Percentiles rank a stretch among this genome's conserved stretches.
phyloP scores from a whole-genome alignment of 352 stramenopile species.

The Globisporangium nodosum region DNA sequence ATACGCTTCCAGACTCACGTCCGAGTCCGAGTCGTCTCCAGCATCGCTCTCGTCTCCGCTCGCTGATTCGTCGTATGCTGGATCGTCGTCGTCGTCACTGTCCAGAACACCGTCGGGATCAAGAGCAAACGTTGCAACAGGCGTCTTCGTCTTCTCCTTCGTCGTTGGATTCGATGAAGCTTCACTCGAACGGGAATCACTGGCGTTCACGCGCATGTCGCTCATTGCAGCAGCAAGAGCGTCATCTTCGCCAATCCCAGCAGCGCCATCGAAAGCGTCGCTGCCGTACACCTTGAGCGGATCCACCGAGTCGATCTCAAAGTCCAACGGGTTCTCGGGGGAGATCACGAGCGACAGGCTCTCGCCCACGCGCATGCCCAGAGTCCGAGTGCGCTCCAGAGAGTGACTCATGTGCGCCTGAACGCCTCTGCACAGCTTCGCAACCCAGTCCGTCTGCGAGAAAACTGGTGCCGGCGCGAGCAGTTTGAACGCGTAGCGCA shows the following conservation, averaged over 20 bases:
- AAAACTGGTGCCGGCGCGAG: conserved; percentile 23
- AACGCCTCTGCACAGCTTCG: conserved; percentile 65
- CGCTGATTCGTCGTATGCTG: neutral
- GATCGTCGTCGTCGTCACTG: conserved; percentile 37
- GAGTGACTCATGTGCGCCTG: conserved; percentile 72
- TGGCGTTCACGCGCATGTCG: neutral
- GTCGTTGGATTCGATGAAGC: neutral
- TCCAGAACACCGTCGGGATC: conserved; percentile 57
- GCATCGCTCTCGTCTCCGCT: conserved; percentile 17
- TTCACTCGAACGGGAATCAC: neutral
- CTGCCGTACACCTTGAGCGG: conserved; percentile 30
- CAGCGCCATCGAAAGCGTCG: conserved; percentile 17
- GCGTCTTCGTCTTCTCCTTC: conserved; percentile 5
- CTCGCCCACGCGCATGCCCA: conserved; percentile 72
- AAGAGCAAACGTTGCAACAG: conserved; percentile 19
- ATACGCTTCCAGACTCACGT: conserved; percentile 63
- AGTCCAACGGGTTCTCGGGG: conserved; percentile 55
- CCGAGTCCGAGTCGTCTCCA: conserved; percentile 45
- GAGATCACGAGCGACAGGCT: conserved; percentile 54
- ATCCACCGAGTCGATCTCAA: conserved; percentile 43
- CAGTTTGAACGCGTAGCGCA: conserved; percentile 45
- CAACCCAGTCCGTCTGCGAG: conserved; percentile 44
- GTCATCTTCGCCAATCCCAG: neutral
- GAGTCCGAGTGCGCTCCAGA: conserved; percentile 37
- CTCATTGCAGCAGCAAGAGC: neutral